Percentiles rank a stretch among this genome's conserved stretches.
phyloP scores from a whole-genome alignment of 2,329 filamentous ascomycete genomes.

The Trichoderma polysporum region DNA sequence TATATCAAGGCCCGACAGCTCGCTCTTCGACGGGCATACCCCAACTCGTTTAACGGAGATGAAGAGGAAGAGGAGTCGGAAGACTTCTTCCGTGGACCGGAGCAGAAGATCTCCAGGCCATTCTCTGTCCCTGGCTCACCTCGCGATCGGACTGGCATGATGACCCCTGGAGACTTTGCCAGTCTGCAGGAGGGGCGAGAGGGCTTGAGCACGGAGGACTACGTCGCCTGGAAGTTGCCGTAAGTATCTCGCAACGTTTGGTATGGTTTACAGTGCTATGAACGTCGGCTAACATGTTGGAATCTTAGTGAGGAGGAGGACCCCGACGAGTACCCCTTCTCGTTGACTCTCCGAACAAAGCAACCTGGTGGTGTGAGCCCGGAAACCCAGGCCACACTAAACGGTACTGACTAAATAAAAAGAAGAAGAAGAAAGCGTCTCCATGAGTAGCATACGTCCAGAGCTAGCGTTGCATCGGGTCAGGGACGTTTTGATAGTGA shows the following conservation, averaged over 20 bases:
- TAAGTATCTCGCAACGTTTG: slow-evolving; percentile 55
- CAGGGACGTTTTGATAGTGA: neutral
- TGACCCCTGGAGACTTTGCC: slow-evolving; percentile 98
- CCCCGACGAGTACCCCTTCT: slow-evolving; percentile 66
- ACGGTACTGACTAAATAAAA: slow-evolving; percentile 22
- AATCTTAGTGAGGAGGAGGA: slow-evolving; percentile 82
- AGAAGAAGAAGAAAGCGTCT: neutral
- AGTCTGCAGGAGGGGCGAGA: slow-evolving; percentile 93
- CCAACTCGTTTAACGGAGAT: slow-evolving; percentile 76
- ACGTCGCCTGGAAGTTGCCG: slow-evolving; percentile 97
- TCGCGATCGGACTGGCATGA: slow-evolving; percentile 88
- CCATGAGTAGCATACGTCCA: neutral
- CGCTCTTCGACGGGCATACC: slow-evolving; percentile 88
- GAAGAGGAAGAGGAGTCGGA: slow-evolving; percentile 64
- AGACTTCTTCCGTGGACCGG: slow-evolving; percentile 87
- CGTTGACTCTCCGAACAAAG: slow-evolving; percentile 57
- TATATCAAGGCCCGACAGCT: slow-evolving; percentile 97
- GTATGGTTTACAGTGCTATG: neutral
- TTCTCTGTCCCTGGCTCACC: slow-evolving; percentile 94
- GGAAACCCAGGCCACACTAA: slow-evolving; percentile 23
- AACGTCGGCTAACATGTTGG: slow-evolving; percentile 24
- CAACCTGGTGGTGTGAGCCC: slow-evolving; percentile 39
- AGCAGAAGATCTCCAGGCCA: slow-evolving; percentile 92
- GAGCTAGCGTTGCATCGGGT: slow-evolving; percentile 5
- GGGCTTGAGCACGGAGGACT: slow-evolving; percentile 92